Conservation (phyloP, 352 stramenopile species). For the Phytophthora europaea region DNA sequence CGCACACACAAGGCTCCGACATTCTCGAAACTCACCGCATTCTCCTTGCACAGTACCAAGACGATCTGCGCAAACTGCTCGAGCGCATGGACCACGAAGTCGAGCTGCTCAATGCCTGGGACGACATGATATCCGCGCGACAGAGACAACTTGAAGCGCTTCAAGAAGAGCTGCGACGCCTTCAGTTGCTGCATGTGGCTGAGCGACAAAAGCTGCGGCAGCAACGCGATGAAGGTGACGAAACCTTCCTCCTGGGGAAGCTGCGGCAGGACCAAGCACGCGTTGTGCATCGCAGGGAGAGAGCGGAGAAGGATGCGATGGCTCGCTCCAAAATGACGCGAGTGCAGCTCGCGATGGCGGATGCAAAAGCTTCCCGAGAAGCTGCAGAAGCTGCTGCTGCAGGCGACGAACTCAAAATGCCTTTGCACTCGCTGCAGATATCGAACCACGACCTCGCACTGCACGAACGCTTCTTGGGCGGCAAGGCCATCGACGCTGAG, state of each 20-base stretch:
- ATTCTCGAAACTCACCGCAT: conserved; percentile 52
- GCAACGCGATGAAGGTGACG: conserved; percentile 73
- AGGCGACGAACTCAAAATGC: conserved; percentile 54
- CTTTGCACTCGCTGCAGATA: conserved; percentile 66
- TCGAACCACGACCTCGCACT: conserved; percentile 78
- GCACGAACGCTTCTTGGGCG: conserved; percentile 75
- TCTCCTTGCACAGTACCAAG: conserved; percentile 64
- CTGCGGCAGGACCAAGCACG: conserved; percentile 60
- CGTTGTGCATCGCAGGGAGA: conserved; percentile 59
- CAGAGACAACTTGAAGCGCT: conserved; percentile 69
- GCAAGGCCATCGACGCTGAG: conserved; percentile 66
- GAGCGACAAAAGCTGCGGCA: conserved; percentile 71
- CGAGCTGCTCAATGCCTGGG: conserved; percentile 67
- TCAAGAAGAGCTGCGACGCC: conserved; percentile 59
- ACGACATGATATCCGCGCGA: conserved; percentile 70
- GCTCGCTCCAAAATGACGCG: conserved; percentile 46
- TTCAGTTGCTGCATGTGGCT: conserved; percentile 71
- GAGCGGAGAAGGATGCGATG: conserved; percentile 51
- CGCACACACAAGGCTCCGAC: conserved; percentile 48
- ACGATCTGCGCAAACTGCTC: conserved; percentile 69
- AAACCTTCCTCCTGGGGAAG: conserved; percentile 69
- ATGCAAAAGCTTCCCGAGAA: conserved; percentile 32
- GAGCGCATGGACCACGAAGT: conserved; percentile 62
- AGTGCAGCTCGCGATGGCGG: conserved; percentile 32
- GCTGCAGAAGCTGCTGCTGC: conserved; percentile 18